Base-by-base conservation (phyloP, 768 basidiomycete species). In the Leccinum longicurvipes region DNA sequence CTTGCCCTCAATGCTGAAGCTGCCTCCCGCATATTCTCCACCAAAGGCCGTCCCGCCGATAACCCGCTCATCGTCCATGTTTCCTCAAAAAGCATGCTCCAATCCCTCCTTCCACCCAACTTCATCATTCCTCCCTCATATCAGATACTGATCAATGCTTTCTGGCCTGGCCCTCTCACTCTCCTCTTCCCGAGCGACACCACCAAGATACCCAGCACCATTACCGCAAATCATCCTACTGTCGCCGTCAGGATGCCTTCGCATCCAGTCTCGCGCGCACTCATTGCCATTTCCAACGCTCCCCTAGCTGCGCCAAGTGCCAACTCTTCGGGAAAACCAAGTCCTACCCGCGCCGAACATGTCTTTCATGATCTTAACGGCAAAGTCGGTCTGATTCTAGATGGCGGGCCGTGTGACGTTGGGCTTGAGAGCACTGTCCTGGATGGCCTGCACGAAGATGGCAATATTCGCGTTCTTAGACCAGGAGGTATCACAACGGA, bases 41-140 rank as follows among this genome's bases (percentile, higher is more conserved):
- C 88, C 50, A 99, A 99, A 67, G 91, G 93, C 36, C 82, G 97
- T 51, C 97, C 97, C 7, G 75, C 89, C 4, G 97, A 99, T 72
- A 99, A 99, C 72, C 97, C 97, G 2, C 80, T 99, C 52, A 99
- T 99, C 77, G 90, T 98, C 24, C 97, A 99, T 72, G 84, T 99
- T 57, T 93, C 93, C 8, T 94, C 92, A 0, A 72, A 79, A 21
- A 63, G 77, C 36, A 98, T 98, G 97, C 83, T 99, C 15, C 71
- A 72, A 12, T 74, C 82, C 6, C 78, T 97, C 56, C 79, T 97
- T 9, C 93, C 93, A 0, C 68, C 79, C 12, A 70, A 71, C 49
- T 93, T 88, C 67, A 64, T 61, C 14, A 72, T 90, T 8, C 81
- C 93, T 1, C 68, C 59, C 14, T 74, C 87, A 8, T 98, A 98